Base-by-base conservation (phyloP, 306 rosid genomes). In the Lathyrus tuberosus region DNA sequence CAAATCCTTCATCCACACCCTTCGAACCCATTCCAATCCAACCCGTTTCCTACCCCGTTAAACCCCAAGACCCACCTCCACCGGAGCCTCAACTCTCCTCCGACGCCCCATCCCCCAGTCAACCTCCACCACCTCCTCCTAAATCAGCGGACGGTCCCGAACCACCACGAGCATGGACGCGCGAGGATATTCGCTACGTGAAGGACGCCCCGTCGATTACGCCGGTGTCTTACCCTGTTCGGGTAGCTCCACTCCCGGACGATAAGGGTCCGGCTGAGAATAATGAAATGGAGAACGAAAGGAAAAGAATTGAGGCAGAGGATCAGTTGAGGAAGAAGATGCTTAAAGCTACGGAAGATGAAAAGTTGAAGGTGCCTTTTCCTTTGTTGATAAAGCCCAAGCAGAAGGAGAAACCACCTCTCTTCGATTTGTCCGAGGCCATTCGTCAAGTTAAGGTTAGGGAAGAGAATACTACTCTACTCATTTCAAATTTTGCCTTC, bases 241-340 rank as follows among this genome's bases (percentile, higher is more conserved):
- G 89, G 1, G 95, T 87, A 41, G 99, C 97, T 15, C 97, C 96
- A 8, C 85, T 94, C 8, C 99, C 97, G 15, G 99, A 87, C 28
- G 85, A 86, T 66, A 90, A 16, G 73, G 72, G 0, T 3, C 62
- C 62, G 7, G 67, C 17, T 44, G 6, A 5, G 56, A 28, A 51
- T 8, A 81, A 56, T 24, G 80, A 48, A 51, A 58, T 77, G 86
- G 84, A 82, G 79, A 72, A 46, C 47, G 96, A 83, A 81, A 83
- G 79, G 70, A 79, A 35, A 78, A 79, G 4, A 61, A 84, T 91
- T 53, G 88, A 86, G 70, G 85, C 53, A 10, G 83, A 74, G 57
- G 77, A 51, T 74, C 79, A 15, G 56, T 4, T 78, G 57, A 79
- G 81, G 67, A 81, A 81, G 81, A 81, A 76, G 56, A 65, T 69